These are phyloP conservation scores for Solanum bulbocastanum DNA, from an alignment of 257 asterid species.

Conservation along the genomic window DNA sequence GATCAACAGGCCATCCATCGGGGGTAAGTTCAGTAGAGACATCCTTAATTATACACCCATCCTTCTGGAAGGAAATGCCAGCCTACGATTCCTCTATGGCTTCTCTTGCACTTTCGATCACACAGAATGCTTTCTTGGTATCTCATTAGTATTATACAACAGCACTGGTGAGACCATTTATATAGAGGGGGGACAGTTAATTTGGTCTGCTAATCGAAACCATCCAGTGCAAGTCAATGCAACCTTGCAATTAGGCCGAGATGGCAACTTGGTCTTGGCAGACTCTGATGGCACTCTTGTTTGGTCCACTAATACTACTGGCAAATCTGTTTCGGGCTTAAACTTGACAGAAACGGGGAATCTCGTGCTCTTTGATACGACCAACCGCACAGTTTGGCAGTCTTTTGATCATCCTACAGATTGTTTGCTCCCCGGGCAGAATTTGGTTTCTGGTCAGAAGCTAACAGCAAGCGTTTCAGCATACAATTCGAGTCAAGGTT, in stretches of 20 bases:
- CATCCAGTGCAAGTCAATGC: neutral
- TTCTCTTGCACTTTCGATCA: neutral
- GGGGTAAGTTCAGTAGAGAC: neutral
- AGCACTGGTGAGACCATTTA: neutral
- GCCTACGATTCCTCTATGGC: neutral
- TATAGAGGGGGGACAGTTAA: neutral
- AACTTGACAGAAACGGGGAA: neutral
- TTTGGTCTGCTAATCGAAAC: neutral
- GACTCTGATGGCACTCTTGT: neutral
- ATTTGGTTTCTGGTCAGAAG: neutral
- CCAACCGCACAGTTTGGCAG: neutral
- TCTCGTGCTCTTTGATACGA: neutral
- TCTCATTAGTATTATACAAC: neutral
- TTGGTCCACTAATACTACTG: neutral
- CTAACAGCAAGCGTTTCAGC: conserved; percentile 6
- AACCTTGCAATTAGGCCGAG: neutral
- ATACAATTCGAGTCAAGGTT: neutral
- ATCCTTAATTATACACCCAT: neutral
- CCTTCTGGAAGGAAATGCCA: neutral
- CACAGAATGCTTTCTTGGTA: neutral
- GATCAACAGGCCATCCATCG: neutral
- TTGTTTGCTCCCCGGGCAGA: neutral
- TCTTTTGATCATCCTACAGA: conserved; percentile 3
- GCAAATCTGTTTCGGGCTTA: neutral
- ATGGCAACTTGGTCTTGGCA: neutral